Base-by-base conservation (phyloP, 129 eudicot genomes). In the Sambucus nigra region DNA sequence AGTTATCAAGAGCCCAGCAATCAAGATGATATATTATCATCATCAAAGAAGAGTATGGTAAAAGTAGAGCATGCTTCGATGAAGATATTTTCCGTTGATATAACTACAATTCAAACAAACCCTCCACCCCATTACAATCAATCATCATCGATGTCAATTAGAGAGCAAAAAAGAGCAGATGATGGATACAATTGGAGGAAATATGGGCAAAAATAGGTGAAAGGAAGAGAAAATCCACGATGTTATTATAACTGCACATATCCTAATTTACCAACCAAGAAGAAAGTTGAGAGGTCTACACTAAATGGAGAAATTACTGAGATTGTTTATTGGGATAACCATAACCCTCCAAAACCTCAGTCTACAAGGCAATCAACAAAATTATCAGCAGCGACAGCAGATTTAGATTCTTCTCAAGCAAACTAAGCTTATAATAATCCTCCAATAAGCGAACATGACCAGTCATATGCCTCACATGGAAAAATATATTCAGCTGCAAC, bases 101-200 rank as follows among this genome's bases (percentile, higher is more conserved):
- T 66, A 54, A 51, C 84, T 4, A 56, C 74, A 15, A 59, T 74
- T 66, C 84, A 80, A 61, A 68, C 70, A 25, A 63, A 63, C 33
- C 57, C 5, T 5, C 38, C 68, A 22, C 19, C 64, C 40, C 60
- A 44, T 31, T 50, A 57, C 22, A 60, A 63, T 45, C 81, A 54
- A 62, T 60, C 72, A 33, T n/a, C n/a, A n/a, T 56, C 69, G 16
- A 53, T 56, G 29, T 58, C 64, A 1, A 22, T 51, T 33, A 61
- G 62, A 47, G 77, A 67, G 25, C 73, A 69, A 38, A 73, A 66
- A 63, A 82, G 64, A 51, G 71, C 86, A 7, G 94, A 82, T 6
- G 96, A 87, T 16, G 96, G 96, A 0, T 87, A 74, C 44, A 87
- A 87, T 28, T 87, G 96, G 96, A 69, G 94, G 41, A 87, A 87